Evolutionary conservation across 805 yeast species (phyloP).

Genomic region (Kurtzmaniella fragi): DNA sequence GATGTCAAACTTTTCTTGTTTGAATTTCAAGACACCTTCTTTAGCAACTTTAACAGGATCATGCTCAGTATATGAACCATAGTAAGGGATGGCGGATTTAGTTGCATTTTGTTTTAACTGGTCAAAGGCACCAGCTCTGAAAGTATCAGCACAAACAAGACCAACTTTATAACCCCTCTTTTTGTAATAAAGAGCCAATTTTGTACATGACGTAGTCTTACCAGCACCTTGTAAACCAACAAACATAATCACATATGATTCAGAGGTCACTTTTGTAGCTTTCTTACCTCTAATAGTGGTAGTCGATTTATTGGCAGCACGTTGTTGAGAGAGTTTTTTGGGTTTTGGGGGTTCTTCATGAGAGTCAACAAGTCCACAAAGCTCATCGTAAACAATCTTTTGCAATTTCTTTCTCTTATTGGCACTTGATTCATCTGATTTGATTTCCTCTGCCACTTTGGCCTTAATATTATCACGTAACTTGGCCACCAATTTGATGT

Average conservation of each 20-base stretch:
- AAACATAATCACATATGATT: conserved; percentile 78
- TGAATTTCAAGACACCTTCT: conserved; percentile 89
- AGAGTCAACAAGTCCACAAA: conserved; percentile 80
- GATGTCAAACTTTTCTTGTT: conserved; percentile 84
- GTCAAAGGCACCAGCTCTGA: conserved; percentile 99
- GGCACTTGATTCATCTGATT: conserved; percentile 46
- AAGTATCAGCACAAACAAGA: conserved; percentile 97
- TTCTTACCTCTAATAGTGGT: conserved; percentile 16
- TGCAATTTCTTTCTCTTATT: conserved; percentile 79
- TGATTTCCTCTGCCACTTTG: conserved; percentile 52
- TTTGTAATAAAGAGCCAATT: conserved; percentile 90
- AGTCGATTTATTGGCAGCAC: conserved; percentile 11
- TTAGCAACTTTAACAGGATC: conserved; percentile 90
- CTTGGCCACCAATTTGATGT: conserved; percentile 73
- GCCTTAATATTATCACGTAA: conserved; percentile 56
- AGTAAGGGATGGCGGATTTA: conserved; percentile 89
- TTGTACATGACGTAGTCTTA: conserved; percentile 96
- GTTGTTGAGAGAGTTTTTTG: conserved; percentile 52
- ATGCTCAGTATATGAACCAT: conserved; percentile 91
- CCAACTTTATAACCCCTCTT: conserved; percentile 93
- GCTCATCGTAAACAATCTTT: conserved; percentile 90
- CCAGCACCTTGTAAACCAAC: conserved; percentile 99
- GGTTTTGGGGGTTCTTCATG: conserved; percentile 66
- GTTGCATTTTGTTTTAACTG: conserved; percentile 97
- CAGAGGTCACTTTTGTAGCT: conserved; percentile 13